phyloP scores from a whole-genome alignment of 371 early-diverging fungal species.

The Lichtheimia hyalospora region DNA sequence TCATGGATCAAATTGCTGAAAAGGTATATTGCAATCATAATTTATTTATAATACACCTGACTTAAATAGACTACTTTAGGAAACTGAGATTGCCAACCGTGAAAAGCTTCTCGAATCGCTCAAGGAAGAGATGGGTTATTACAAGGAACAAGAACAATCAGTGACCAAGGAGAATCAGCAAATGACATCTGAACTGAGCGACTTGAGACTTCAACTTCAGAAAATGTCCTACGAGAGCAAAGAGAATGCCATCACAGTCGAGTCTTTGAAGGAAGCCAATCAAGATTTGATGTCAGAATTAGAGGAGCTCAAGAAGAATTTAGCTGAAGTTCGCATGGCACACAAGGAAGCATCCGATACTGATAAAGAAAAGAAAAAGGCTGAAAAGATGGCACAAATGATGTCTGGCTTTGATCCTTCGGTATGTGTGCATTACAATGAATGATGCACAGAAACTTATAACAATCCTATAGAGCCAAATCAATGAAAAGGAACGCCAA shows the following conservation, averaged over 20 bases:
- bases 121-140: constrained; percentile 61
- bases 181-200: constrained; percentile 65
- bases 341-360: constrained; percentile 51
- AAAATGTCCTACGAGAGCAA: constrained; percentile 83
- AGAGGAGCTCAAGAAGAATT: constrained; percentile 64
- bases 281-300: constrained; percentile 66
- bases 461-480: constrained; percentile 36
- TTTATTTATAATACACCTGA: constrained; percentile 39
- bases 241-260: constrained; percentile 79
- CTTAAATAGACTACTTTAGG: constrained; percentile 29
- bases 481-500: constrained; percentile 77
- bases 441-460: background rate
- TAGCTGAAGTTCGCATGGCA: constrained; percentile 49
- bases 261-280: constrained; percentile 83
- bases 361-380: constrained; percentile 77
- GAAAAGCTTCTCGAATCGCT: constrained; percentile 53
- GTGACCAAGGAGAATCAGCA: constrained; percentile 69
- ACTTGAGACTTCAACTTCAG: constrained; percentile 78
- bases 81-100: constrained; percentile 58
- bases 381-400: constrained; percentile 84
- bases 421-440: constrained; percentile 32
- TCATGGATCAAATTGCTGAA: constrained; percentile 84
- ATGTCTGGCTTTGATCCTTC: constrained; percentile 85
- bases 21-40: constrained; percentile 32
- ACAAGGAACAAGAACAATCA: constrained; percentile 61